Conservation (phyloP, 2,329 filamentous ascomycete species). For the Cadophora gregata region DNA sequence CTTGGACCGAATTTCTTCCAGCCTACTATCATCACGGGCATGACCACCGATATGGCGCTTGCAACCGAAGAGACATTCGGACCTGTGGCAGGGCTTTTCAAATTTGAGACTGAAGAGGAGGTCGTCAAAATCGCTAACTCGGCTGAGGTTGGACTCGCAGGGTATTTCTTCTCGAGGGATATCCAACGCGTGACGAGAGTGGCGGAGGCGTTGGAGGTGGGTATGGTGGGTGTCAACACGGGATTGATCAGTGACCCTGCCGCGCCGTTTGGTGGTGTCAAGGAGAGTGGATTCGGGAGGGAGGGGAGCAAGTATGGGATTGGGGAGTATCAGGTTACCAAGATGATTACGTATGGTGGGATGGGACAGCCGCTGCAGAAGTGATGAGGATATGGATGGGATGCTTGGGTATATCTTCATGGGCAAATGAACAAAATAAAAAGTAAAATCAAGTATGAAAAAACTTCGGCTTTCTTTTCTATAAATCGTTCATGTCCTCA, state of each 20-base stretch:
- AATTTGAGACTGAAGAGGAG: constrained; percentile 87
- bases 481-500: neutral
- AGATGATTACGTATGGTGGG: constrained; percentile 59
- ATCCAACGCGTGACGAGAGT: constrained; percentile 65
- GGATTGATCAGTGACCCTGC: constrained; percentile 63
- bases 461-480: neutral
- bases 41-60: constrained; percentile 85
- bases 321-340: constrained; percentile 58
- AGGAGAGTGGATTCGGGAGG: constrained; percentile 60
- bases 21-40: constrained; percentile 86
- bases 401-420: neutral
- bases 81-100: constrained; percentile 87
- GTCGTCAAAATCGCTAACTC: constrained; percentile 84
- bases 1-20: constrained; percentile 87
- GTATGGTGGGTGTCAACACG: constrained; percentile 87
- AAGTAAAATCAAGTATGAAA: neutral
- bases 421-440: neutral
- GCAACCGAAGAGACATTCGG: constrained; percentile 93
- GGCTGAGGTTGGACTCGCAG: constrained; percentile 85
- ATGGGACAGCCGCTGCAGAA: constrained; percentile 62
- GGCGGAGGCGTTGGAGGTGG: constrained; percentile 76
- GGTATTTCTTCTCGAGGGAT: constrained; percentile 85
- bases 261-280: constrained; percentile 62
- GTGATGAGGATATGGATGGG: constrained; percentile 18
- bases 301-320: constrained; percentile 61